Conservation (phyloP, 306 rosid species). For the Purshia tridentata region DNA sequence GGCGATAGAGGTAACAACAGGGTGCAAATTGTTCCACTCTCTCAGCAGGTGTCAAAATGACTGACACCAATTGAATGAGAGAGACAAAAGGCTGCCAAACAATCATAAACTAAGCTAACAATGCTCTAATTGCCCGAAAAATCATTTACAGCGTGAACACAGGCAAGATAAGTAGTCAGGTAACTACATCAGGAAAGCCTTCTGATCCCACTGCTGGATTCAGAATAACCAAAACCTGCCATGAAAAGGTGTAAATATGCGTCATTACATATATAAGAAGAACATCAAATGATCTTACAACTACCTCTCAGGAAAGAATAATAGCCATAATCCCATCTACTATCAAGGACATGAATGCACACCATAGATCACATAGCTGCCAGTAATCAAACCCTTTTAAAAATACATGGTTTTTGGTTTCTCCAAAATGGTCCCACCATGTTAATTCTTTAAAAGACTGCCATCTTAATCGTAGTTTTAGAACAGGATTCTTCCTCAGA, state of each 20-base stretch:
- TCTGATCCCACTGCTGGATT: background rate
- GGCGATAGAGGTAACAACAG: background rate
- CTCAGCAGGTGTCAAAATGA: constrained; percentile 12
- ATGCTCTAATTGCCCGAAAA: background rate
- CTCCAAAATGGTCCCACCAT: background rate
- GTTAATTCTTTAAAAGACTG: too few relatives aligned
- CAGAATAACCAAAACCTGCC: background rate
- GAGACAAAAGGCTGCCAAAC: constrained; percentile 11
- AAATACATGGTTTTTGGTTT: background rate
- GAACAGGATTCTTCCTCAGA: background rate
- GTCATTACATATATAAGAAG: background rate
- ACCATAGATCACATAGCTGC: background rate
- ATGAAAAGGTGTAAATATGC: background rate
- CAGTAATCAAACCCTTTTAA: background rate
- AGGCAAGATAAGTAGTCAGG: background rate
- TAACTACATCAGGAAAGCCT: constrained; percentile 12
- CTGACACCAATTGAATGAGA: constrained; percentile 24
- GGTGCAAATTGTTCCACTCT: constrained; percentile 17
- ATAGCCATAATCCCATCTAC: background rate
- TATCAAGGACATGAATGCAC: background rate
- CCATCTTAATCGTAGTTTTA: background rate
- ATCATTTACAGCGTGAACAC: background rate
- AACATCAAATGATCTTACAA: background rate
- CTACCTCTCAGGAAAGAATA: background rate
- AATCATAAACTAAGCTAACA: constrained; percentile 18